A percentile compares a stretch with the other conserved stretches of the same genome.
These are phyloP conservation scores for Linum usitatissimum DNA, from an alignment of 345 rosid genomes.

Conservation along the genomic window DNA sequence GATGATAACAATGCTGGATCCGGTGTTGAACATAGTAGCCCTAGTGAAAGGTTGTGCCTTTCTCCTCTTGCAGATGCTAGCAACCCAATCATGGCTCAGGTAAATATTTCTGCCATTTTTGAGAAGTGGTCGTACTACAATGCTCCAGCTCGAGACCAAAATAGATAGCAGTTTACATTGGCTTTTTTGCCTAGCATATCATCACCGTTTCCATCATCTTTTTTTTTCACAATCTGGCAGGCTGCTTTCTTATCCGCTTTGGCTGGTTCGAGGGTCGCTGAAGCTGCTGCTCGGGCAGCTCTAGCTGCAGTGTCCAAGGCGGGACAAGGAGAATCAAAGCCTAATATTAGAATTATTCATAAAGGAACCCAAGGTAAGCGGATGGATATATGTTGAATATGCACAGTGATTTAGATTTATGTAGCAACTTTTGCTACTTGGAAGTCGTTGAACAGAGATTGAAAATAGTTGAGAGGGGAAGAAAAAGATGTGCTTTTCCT, in stretches of 20 bases:
- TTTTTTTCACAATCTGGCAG: constrained; percentile 23
- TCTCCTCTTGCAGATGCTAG: constrained; percentile 91
- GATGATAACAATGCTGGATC: constrained; percentile 24
- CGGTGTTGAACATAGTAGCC: constrained; percentile 22
- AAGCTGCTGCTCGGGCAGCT: constrained; percentile 80
- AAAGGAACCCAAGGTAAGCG: constrained; percentile 31
- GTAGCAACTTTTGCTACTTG: neutral
- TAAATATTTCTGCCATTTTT: constrained; percentile 12
- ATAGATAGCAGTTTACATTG: too few relatives aligned
- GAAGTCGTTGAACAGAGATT: neutral
- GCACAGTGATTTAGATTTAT: neutral
- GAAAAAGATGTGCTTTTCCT: too few relatives aligned
- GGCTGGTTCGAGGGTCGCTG: constrained; percentile 70
- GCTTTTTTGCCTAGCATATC: neutral
- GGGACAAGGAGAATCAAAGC: constrained; percentile 29
- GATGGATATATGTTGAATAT: neutral
- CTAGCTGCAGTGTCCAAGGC: constrained; percentile 38
- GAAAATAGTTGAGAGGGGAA: neutral
- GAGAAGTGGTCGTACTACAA: neutral
- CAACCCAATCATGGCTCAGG: constrained; percentile 99
- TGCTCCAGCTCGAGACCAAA: neutral
- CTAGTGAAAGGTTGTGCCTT: constrained; percentile 48
- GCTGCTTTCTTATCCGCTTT: constrained; percentile 85
- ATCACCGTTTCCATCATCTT: neutral
- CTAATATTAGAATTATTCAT: constrained; percentile 15